Conservation (phyloP, 352 stramenopile species). For the Pythium sp. region DNA sequence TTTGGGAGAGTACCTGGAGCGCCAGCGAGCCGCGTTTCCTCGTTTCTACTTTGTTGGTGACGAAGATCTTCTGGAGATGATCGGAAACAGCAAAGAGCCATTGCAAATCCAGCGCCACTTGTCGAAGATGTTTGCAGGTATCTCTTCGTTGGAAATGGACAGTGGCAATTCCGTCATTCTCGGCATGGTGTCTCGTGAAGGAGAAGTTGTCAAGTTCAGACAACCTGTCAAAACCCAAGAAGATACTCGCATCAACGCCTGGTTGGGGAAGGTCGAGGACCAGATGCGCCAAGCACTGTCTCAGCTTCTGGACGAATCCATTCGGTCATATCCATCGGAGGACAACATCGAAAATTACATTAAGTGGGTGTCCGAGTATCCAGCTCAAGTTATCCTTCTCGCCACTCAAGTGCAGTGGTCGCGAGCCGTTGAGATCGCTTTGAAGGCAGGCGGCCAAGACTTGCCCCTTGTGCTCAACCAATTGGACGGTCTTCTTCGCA, state of each 20-base stretch:
- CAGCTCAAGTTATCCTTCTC: slow-evolving; percentile 98
- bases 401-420: slow-evolving; percentile 98
- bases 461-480: slow-evolving; percentile 51
- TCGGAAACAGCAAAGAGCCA: slow-evolving; percentile 98
- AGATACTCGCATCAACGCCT: slow-evolving; percentile 92
- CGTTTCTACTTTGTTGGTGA: slow-evolving; percentile 99
- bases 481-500: slow-evolving; percentile 87
- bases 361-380: slow-evolving; percentile 96
- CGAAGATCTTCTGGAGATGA: slow-evolving; percentile 99
- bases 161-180: slow-evolving; percentile 67
- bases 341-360: slow-evolving; percentile 88
- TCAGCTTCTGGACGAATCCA: slow-evolving; percentile 91
- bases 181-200: slow-evolving; percentile 98
- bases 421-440: slow-evolving; percentile 88
- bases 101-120: slow-evolving; percentile 96
- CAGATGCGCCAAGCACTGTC: slow-evolving; percentile 97
- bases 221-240: slow-evolving; percentile 90
- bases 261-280: slow-evolving; percentile 96
- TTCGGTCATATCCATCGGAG: slow-evolving; percentile 78
- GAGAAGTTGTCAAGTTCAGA: slow-evolving; percentile 95
- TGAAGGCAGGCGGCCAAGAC: slow-evolving; percentile 65
- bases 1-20: slow-evolving; percentile 99
- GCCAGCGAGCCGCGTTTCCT: slow-evolving; percentile 94
- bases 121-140: slow-evolving; percentile 99
- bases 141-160: slow-evolving; percentile 91